Conservation (phyloP, 257 asterid species). For the Plectranthus barbatus region DNA sequence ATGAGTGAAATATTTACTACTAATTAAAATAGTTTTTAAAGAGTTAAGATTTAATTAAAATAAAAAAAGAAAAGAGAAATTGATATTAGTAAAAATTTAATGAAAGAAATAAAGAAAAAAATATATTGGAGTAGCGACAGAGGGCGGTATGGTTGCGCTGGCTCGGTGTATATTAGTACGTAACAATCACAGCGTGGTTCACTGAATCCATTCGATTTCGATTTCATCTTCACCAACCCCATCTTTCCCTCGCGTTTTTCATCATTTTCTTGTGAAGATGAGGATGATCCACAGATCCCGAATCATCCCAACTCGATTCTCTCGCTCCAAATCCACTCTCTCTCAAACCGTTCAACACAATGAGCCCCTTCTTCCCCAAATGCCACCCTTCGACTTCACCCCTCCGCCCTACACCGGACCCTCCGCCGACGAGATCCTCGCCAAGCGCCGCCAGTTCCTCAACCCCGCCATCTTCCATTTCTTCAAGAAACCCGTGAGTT, state of each 20-base stretch:
- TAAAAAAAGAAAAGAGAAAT: too few relatives aligned
- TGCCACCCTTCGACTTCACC: slow-evolving; percentile 84
- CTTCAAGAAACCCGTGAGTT: slow-evolving; percentile 53
- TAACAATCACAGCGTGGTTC: neutral
- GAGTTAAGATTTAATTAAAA: too few relatives aligned
- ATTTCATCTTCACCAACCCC: slow-evolving; percentile 15
- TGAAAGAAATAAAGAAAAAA: too few relatives aligned
- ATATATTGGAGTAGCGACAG: too few relatives aligned
- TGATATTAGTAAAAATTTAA: too few relatives aligned
- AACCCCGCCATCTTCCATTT: slow-evolving; percentile 86
- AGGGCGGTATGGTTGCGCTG: neutral
- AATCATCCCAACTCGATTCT: neutral
- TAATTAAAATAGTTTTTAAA: too few relatives aligned
- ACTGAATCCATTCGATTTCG: neutral
- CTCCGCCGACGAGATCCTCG: slow-evolving; percentile 51
- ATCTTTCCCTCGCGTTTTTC: neutral
- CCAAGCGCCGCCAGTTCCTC: slow-evolving; percentile 55
- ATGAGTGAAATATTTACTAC: too few relatives aligned
- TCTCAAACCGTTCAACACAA: slow-evolving; percentile 24
- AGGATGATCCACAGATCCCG: slow-evolving; percentile 35
- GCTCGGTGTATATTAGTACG: neutral
- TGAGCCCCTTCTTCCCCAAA: slow-evolving; percentile 37
- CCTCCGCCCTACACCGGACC: slow-evolving; percentile 92
- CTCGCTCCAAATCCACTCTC: slow-evolving; percentile 29
- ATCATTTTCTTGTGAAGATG: slow-evolving; percentile 28